phyloP scores from a whole-genome alignment of 768 basidiomycete genomes.

The Daedaleopsis nitida region DNA sequence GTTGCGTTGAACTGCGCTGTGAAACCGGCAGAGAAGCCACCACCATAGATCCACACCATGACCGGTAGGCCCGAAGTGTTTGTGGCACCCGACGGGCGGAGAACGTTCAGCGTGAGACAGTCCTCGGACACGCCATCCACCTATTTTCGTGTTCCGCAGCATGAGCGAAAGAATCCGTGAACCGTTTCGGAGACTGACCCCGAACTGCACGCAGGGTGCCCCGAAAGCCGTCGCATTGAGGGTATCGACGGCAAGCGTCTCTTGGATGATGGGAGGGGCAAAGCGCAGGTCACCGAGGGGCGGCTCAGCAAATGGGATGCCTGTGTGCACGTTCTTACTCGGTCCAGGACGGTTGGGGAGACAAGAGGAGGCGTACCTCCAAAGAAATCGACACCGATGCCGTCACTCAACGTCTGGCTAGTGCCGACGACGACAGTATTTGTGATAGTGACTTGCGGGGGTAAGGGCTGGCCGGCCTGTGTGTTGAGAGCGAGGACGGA shows the following conservation, averaged over 20 bases:
- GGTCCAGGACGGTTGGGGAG: background rate
- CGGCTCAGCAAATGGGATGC: constrained; percentile 38
- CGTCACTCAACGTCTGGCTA: constrained; percentile 5
- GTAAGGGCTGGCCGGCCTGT: too few species aligned
- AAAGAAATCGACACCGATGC: constrained; percentile 34
- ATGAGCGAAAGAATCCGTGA: constrained; percentile 15
- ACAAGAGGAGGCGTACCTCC: constrained; percentile 25
- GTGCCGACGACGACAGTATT: constrained; percentile 27
- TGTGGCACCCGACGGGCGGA: constrained; percentile 37
- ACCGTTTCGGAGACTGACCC: constrained; percentile 24
- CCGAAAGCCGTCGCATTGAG: constrained; percentile 27
- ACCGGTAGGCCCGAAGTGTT: constrained; percentile 39
- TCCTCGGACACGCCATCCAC: constrained; percentile 40
- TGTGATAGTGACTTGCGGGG: constrained; percentile 24
- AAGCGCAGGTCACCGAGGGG: constrained; percentile 34
- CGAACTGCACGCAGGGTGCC: constrained; percentile 30
- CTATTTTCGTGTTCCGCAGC: constrained; percentile 9
- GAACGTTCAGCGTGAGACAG: constrained; percentile 51
- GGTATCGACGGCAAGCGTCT: constrained; percentile 5
- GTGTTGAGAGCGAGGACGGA: too few species aligned
- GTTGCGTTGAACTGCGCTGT: background rate
- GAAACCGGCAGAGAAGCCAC: constrained; percentile 31
- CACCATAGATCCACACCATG: constrained; percentile 48
- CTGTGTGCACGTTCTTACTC: constrained; percentile 13
- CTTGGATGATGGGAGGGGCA: constrained; percentile 26